A percentile compares a stretch with the other conserved stretches of the same genome.
Conservation (phyloP, 1,284 basidiomycete species). For the Ustilago cynodontis region DNA sequence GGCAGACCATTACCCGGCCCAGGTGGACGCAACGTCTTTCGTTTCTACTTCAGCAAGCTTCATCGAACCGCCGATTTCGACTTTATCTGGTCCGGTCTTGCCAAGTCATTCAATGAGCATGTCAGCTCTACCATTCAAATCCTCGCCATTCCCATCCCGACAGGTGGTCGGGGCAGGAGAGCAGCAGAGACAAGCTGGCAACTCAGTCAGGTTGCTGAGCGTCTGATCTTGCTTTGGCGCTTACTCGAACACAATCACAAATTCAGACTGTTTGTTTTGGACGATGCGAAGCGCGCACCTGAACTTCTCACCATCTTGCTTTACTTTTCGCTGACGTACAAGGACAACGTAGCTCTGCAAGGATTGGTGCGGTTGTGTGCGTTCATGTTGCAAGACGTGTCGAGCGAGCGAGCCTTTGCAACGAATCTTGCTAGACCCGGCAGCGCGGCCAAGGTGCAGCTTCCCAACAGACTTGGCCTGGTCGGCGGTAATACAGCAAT, state of each 20-base stretch:
- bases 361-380: conserved; percentile 88
- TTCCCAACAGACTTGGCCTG: conserved; percentile 38
- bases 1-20: conserved; percentile 30
- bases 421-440: conserved; percentile 58
- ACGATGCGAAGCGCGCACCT: conserved; percentile 46
- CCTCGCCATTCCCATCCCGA: conserved; percentile 40
- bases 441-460: conserved; percentile 41
- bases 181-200: conserved; percentile 41
- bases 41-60: conserved; percentile 65
- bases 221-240: conserved; percentile 59
- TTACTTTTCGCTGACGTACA: conserved; percentile 54
- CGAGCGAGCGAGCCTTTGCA: conserved; percentile 84
- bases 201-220: conserved; percentile 58
- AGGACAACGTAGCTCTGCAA: conserved; percentile 78
- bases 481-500: conserved; percentile 43
- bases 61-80: conserved; percentile 64
- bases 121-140: conserved; percentile 46
- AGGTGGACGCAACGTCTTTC: conserved; percentile 56
- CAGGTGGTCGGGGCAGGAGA: conserved; percentile 22
- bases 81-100: conserved; percentile 50
- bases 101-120: conserved; percentile 41
- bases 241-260: conserved; percentile 57
- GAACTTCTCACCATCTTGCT: conserved; percentile 46
- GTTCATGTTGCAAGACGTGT: conserved; percentile 91
- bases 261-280: conserved; percentile 57